Percentiles rank a stretch among this genome's conserved stretches.
These are phyloP conservation scores for Terana coerulea DNA, from an alignment of 768 basidiomycete species.

Conservation along the genomic window DNA sequence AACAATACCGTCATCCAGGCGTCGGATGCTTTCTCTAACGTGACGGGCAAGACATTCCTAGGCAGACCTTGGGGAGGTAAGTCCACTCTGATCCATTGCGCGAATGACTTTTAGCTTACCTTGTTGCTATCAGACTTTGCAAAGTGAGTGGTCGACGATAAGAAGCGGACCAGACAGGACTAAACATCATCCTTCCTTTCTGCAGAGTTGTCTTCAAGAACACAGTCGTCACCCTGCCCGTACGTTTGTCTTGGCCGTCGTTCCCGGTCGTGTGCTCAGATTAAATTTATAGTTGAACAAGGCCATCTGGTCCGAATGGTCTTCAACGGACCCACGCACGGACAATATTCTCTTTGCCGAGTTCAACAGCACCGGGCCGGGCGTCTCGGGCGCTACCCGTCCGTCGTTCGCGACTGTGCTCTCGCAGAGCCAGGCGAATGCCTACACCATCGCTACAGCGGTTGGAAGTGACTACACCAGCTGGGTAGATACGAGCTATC, in stretches of 20 bases:
- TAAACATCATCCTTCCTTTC: background rate
- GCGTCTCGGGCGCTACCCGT: background rate
- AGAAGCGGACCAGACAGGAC: too few species aligned
- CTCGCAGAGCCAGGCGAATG: background rate
- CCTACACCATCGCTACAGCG: background rate
- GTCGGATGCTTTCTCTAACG: background rate
- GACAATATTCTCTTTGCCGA: constrained; percentile 2
- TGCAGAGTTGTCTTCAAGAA: constrained; percentile 3
- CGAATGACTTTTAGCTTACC: background rate
- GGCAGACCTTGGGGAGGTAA: constrained; percentile 3
- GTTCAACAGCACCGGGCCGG: background rate
- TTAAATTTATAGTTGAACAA: background rate
- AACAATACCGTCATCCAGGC: background rate
- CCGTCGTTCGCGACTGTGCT: constrained; percentile 1
- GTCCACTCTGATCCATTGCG: background rate
- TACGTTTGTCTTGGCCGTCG: background rate
- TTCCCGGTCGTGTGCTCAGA: background rate
- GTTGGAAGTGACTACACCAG: background rate
- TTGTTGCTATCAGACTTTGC: background rate
- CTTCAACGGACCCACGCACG: background rate
- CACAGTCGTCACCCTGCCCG: background rate
- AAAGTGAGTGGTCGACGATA: background rate
- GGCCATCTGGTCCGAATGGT: constrained; percentile 4
- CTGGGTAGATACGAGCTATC: constrained; percentile 1
- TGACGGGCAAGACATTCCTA: background rate